Evolutionary conservation across 306 rosid species (phyloP), one percentile per base, ranked within the genome.

Genomic region (Glycine tomentella): DNA sequence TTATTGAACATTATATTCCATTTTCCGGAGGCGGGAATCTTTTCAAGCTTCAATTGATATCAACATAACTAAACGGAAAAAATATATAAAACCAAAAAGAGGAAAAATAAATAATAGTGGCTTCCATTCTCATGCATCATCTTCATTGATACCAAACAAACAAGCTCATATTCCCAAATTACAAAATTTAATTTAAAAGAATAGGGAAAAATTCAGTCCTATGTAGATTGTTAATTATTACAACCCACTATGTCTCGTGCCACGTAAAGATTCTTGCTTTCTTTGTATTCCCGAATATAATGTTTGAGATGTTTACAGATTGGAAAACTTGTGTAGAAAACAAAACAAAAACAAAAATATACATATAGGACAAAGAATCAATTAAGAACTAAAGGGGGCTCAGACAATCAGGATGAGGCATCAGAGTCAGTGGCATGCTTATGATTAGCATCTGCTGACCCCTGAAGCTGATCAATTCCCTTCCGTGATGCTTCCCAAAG

Each of bases 401-500:
- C 8, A 3, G 61, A 71, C 42, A 16, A 76, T 85, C 80, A 85
- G 6, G 80, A 85, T n/a, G 88, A 85, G 62, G 62, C 75, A 64
- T 90, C 98, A 1, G 90, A 91, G 20, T 91, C 95, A 15, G 83
- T 49, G 15, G 83, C 71, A 67, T 86, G 71, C 81, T 89, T 90
- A 84, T 89, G 87, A 87, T 89, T 89, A 80, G 69, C 83, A 79
- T 69, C 85, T 17, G 85, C 71, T 25, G 78, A 72, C 68, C 79
- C 81, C 14, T 72, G 75, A 65, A 84, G 87, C 70, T 89, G 97
- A 71, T 93, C 98, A 33, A 92, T 92, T 87, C 90, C 98, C 75
- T 88, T 93, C 31, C 99, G 88, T 40, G 97, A 96, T 80, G 99
- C 97, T 89, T 96, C 99, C 99, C 99, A 96, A 34, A 96, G 97